Percentiles rank a stretch among this genome's conserved stretches.
Conservation (phyloP, 169 alveolate species). For the Babesia microti region DNA sequence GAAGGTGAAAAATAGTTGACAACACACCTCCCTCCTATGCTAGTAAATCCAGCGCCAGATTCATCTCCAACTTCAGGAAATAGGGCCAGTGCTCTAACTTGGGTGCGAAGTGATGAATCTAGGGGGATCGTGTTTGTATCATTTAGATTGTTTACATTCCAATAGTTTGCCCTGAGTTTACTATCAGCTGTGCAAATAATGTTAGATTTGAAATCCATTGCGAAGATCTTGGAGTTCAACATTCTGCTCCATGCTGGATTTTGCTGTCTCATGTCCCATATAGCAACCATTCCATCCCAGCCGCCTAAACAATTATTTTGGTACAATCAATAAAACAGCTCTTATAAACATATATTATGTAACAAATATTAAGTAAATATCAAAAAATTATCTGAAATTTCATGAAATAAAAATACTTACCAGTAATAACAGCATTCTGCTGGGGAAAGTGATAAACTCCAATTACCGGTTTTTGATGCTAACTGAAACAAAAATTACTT, state of each 20-base stretch:
- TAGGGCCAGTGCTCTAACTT: constrained; percentile 22
- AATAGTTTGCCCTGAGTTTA: constrained; percentile 18
- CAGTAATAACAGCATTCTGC: constrained; percentile 19
- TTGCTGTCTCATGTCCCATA: constrained; percentile 48
- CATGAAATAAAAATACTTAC: too few relatives aligned
- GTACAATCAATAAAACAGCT: not conserved
- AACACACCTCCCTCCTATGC: constrained; percentile 40
- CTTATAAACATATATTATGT: not conserved
- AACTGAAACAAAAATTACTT: too few relatives aligned
- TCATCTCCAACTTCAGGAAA: constrained; percentile 29
- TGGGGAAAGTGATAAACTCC: constrained; percentile 39
- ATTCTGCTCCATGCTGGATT: constrained; percentile 38
- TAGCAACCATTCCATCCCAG: constrained; percentile 40
- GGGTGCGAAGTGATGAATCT: constrained; percentile 31
- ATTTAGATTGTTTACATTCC: constrained; percentile 37
- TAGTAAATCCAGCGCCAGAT: constrained; percentile 29
- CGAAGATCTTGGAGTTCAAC: constrained; percentile 28
- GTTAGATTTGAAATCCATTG: constrained; percentile 34
- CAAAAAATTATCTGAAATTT: too few relatives aligned
- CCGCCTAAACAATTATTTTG: constrained; percentile 7
- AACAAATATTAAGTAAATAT: too few relatives aligned
- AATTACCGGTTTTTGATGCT: constrained; percentile 36
- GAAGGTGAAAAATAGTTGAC: constrained; percentile 44
- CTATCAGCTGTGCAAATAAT: constrained; percentile 34
- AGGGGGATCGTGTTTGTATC: constrained; percentile 20